phyloP scores from a whole-genome alignment of 2,329 filamentous ascomycete genomes.

The Pseudocercospora macadamiae region DNA sequence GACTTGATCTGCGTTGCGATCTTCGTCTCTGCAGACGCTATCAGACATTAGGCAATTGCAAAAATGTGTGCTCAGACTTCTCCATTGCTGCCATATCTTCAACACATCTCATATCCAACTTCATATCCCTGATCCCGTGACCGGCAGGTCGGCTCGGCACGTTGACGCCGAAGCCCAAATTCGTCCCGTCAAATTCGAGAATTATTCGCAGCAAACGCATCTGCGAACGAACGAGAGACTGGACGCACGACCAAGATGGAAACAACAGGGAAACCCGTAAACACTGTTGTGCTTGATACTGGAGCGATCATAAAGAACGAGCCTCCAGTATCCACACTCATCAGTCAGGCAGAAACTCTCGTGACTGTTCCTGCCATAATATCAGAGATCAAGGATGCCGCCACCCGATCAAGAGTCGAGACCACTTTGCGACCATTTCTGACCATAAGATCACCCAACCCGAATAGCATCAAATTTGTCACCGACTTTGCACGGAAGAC shows the following conservation, averaged over 20 bases:
- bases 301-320: constrained; percentile 94
- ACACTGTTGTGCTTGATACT: constrained; percentile 85
- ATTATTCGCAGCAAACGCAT: too few relatives aligned
- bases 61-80: too few relatives aligned
- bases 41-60: too few relatives aligned
- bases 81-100: too few relatives aligned
- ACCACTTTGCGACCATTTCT: constrained; percentile 85
- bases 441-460: constrained; percentile 71
- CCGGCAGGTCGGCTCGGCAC: neutral
- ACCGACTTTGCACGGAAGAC: constrained; percentile 85
- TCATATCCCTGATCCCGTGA: too few relatives aligned
- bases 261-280: constrained; percentile 66
- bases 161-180: neutral
- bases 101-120: too few relatives aligned
- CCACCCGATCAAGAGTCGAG: constrained; percentile 78
- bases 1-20: too few relatives aligned
- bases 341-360: constrained; percentile 74
- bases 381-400: constrained; percentile 82
- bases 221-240: too few relatives aligned
- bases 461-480: constrained; percentile 77
- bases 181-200: too few relatives aligned
- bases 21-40: too few relatives aligned
- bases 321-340: constrained; percentile 78
- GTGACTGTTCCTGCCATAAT: constrained; percentile 86
- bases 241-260: constrained; percentile 29